phyloP scores from a whole-genome alignment of 2,329 filamentous ascomycete species.

The Ceratocystis alfenasii region DNA sequence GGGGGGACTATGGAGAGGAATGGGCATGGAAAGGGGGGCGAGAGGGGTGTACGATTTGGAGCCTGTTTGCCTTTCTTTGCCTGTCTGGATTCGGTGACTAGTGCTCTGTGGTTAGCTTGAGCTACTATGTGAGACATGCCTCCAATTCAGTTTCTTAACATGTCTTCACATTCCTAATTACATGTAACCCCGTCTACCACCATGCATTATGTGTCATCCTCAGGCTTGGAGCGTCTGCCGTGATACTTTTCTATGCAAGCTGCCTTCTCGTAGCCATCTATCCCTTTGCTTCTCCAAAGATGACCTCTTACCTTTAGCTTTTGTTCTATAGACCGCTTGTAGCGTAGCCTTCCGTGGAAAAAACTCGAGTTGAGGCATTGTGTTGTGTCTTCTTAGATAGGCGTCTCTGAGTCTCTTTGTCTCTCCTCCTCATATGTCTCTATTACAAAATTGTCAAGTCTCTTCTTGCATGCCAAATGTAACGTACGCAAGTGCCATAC shows the following conservation, averaged over 20 bases:
- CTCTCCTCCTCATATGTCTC: not conserved
- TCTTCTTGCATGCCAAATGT: constrained; percentile 8
- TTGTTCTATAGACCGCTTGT: too few relatives aligned
- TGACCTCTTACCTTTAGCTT: too few relatives aligned
- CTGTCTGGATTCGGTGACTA: not conserved
- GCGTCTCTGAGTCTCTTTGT: not conserved
- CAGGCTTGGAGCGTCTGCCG: not conserved
- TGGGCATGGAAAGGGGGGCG: not conserved
- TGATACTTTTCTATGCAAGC: not conserved
- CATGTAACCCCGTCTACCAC: too few relatives aligned
- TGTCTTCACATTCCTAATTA: not conserved
- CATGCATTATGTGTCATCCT: too few relatives aligned
- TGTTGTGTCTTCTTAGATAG: too few relatives aligned
- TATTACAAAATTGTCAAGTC: not conserved
- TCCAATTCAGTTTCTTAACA: not conserved
- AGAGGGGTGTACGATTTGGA: not conserved
- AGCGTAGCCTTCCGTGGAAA: too few relatives aligned
- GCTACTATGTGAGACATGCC: not conserved
- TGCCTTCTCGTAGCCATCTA: too few relatives aligned
- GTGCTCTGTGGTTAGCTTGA: not conserved
- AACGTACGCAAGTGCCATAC: not conserved
- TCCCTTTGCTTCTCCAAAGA: too few relatives aligned
- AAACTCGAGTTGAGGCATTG: too few relatives aligned
- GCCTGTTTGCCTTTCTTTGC: not conserved
- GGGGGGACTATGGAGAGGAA: not conserved